Conservation (phyloP, 257 asterid genomes). For the Verbascum thapsus region DNA sequence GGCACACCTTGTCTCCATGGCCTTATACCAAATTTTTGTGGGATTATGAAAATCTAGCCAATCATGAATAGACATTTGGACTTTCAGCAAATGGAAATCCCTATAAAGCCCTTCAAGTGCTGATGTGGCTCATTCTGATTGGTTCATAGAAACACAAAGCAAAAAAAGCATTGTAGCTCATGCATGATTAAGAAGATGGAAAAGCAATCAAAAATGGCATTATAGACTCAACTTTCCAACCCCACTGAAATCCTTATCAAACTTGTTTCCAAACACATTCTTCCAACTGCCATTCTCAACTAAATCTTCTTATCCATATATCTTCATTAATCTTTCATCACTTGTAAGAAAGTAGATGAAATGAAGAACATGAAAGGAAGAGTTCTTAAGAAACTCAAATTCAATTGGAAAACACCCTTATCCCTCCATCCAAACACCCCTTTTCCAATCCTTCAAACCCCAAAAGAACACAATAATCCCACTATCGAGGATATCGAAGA, state of each 20-base stretch:
- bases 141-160: constrained; percentile 5
- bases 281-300: constrained; percentile 29
- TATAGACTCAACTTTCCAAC: constrained; percentile 37
- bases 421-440: constrained; percentile 32
- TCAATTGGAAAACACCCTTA: constrained; percentile 38
- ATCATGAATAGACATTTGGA: neutral
- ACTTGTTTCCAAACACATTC: constrained; percentile 23
- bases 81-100: constrained; percentile 5
- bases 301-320: constrained; percentile 22
- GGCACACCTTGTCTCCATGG: constrained; percentile 42
- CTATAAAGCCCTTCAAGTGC: constrained; percentile 9
- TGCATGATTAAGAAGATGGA: constrained; percentile 15
- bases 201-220: constrained; percentile 27
- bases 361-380: constrained; percentile 51
- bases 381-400: constrained; percentile 50
- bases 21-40: neutral
- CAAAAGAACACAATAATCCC: constrained; percentile 26
- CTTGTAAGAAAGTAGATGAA: constrained; percentile 22
- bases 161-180: neutral
- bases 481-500: constrained; percentile 21
- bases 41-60: constrained; percentile 19
- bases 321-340: neutral
- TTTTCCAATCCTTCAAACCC: constrained; percentile 27
- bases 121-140: constrained; percentile 22
- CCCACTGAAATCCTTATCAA: constrained; percentile 23